Conservation (phyloP, 2,329 filamentous ascomycete genomes). For the Fusarium anthophilum region DNA sequence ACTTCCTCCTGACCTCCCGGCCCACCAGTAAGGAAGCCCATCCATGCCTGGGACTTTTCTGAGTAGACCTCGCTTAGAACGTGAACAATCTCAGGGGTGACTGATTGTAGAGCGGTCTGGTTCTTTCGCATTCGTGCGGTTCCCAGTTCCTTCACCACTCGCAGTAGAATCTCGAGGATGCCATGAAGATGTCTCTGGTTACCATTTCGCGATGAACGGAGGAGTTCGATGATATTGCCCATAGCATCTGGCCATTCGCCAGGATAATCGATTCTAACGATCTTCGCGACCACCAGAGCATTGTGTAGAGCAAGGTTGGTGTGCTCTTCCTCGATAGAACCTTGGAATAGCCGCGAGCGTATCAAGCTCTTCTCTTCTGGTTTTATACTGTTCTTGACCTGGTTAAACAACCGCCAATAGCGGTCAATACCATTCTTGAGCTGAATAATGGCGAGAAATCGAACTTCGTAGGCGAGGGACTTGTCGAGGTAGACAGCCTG, state of each 20-base stretch:
- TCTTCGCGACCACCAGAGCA: conserved; percentile 86
- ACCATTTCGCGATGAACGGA: conserved; percentile 63
- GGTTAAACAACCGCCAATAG: conserved; percentile 79
- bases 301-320: conserved; percentile 84
- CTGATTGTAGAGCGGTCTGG: conserved; percentile 78
- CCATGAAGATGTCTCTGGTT: conserved; percentile 75
- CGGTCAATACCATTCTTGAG: conserved; percentile 97
- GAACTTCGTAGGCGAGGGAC: conserved; percentile 77
- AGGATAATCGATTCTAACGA: conserved; percentile 89
- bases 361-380: conserved; percentile 81
- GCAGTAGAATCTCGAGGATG: conserved; percentile 79
- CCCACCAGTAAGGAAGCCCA: conserved; percentile 65
- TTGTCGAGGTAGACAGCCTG: conserved; percentile 85
- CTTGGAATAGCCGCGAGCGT: conserved; percentile 77
- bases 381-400: conserved; percentile 70
- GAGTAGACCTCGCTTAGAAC: conserved; percentile 82
- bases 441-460: conserved; percentile 91
- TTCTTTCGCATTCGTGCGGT: conserved; percentile 80
- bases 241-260: conserved; percentile 79
- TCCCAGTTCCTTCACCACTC: conserved; percentile 89
- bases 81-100: conserved; percentile 85
- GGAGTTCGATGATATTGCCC: conserved; percentile 67
- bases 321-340: conserved; percentile 80
- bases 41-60: conserved; percentile 76
- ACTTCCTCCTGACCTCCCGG: conserved; percentile 67